Evolutionary conservation across 495 filamentous ascomycete species (phyloP), one percentile per base, ranked within the genome.

Genomic region (Penicillium psychrofluorescens): DNA sequence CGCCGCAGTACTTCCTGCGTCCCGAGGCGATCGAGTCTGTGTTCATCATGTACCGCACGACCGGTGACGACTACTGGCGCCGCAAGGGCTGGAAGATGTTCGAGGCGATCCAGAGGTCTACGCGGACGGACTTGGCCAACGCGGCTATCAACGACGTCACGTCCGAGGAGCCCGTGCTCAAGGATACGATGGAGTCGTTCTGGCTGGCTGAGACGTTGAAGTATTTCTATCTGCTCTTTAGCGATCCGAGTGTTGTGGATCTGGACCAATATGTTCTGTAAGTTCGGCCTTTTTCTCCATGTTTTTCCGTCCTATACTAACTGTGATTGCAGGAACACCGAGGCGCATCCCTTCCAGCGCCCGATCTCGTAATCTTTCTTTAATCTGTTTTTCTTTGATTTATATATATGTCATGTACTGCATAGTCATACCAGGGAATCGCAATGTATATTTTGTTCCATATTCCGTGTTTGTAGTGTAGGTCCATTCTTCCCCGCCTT

Each of bases 1-100:
- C 67, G 31, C 66, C 67, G 22, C 72, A 77, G 35, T 96, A 96
- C 58, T 83, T 91, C 43, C 77, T 96, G 44, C 90, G 88, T 36
- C 90, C 90, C 36, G 90, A 95, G 70, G 90, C 90, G 3, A 95
- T 95, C 50, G 90, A 95, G 61, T 94, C 87, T 1, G 88, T 95
- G 11, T 95, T 88, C 75, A 90, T 94, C 70, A 88, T 95, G 85
- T 95, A 86, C 70, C 86, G 90, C 55, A 82, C 92, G 50, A 95
- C 89, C 0, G 90, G 88, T 41, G 85, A 92, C 43, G 61, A 74
- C 0, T 60, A 66, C 37, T 95, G 88, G 88, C 86, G 88, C 43
- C 79, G 85, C 44, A 85, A 86, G 51, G 90, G 89, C 13, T 95
- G 90, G 90, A 75, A 79, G 39, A 95, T 95, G 90, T 95, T 90